Conservation (phyloP, 805 yeast genomes). For the Cyberlindnera petersonii region DNA sequence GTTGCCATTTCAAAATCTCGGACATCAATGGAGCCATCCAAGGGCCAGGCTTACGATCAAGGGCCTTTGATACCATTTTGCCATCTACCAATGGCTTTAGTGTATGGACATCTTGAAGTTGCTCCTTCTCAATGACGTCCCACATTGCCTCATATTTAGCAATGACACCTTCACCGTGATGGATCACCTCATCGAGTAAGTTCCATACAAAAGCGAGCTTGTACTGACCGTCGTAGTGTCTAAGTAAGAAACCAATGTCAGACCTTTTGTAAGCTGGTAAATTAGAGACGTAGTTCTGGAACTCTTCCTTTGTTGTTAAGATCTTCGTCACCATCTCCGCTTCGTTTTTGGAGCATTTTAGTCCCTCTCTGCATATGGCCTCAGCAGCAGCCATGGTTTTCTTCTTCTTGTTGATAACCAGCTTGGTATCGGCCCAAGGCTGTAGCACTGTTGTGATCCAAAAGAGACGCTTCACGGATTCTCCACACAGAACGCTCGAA, state of each 20-base stretch:
- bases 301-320: slow-evolving; percentile 31
- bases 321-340: slow-evolving; percentile 48
- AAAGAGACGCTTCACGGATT: slow-evolving; percentile 16
- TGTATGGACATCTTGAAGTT: slow-evolving; percentile 33
- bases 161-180: not conserved
- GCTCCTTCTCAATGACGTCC: slow-evolving; percentile 14
- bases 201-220: slow-evolving; percentile 36
- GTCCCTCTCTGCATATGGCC: slow-evolving; percentile 60
- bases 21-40: slow-evolving; percentile 68
- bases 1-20: slow-evolving; percentile 65
- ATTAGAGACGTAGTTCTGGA: slow-evolving; percentile 26
- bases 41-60: slow-evolving; percentile 73
- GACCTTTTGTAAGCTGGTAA: slow-evolving; percentile 43
- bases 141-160: slow-evolving; percentile 18
- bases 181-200: slow-evolving; percentile 16
- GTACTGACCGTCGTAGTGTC: slow-evolving; percentile 51
- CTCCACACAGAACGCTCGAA: slow-evolving; percentile 2
- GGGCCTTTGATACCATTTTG: slow-evolving; percentile 49
- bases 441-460: slow-evolving; percentile 47
- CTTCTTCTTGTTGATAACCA: slow-evolving; percentile 37
- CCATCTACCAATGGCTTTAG: slow-evolving; percentile 75
- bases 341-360: slow-evolving; percentile 58
- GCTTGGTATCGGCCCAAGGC: slow-evolving; percentile 42
- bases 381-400: slow-evolving; percentile 39
- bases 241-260: slow-evolving; percentile 55